A percentile compares a stretch with the other conserved stretches of the same genome.
Conservation (phyloP, 495 filamentous ascomycete species). For the Elasticomyces elasticus region DNA sequence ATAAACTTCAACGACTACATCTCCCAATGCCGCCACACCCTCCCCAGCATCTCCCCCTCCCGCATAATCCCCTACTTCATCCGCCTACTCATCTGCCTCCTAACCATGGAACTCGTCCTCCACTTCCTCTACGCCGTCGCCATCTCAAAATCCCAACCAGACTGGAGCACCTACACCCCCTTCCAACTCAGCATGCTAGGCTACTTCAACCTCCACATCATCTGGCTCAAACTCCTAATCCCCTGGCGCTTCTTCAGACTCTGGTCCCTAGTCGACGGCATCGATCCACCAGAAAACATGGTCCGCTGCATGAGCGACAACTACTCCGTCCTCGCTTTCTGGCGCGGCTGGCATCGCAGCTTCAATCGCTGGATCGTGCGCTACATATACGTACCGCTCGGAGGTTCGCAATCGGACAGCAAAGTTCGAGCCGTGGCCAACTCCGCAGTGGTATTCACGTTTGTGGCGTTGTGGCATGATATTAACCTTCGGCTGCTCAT, state of each 20-base stretch:
- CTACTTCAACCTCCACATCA: conserved; percentile 93
- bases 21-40: conserved; percentile 65
- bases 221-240: conserved; percentile 95
- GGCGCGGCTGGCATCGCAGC: conserved; percentile 88
- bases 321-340: conserved; percentile 85
- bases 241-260: conserved; percentile 97
- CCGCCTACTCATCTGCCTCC: conserved; percentile 68
- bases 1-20: conserved; percentile 98
- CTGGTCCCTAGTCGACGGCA: conserved; percentile 78
- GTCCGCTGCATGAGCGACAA: conserved; percentile 93
- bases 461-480: conserved; percentile 97
- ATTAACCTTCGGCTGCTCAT: conserved; percentile 85
- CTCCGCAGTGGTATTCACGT: conserved; percentile 83
- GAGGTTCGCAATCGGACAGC: conserved; percentile 44
- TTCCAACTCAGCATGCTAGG: conserved; percentile 83
- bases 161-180: conserved; percentile 77
- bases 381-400: conserved; percentile 90
- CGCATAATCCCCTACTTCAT: conserved; percentile 71
- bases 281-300: conserved; percentile 98
- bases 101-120: conserved; percentile 89
- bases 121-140: conserved; percentile 92
- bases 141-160: conserved; percentile 69
- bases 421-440: conserved; percentile 51
- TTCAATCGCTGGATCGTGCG: conserved; percentile 91
- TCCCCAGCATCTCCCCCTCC: conserved; percentile 47